Evolutionary conservation across 208 protist species (phyloP).

Genomic region (Porcisia hertigi): DNA sequence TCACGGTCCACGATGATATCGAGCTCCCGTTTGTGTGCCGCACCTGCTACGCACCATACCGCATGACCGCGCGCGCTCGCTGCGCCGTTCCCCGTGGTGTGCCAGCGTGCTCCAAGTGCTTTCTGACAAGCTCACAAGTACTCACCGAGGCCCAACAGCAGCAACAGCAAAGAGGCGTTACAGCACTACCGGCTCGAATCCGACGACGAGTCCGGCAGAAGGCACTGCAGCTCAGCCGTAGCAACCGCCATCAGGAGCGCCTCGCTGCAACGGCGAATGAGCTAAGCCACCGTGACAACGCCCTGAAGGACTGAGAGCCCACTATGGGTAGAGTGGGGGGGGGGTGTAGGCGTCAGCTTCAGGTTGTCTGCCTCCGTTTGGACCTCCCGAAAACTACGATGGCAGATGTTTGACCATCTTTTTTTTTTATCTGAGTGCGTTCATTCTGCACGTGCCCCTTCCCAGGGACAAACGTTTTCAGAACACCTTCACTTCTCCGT

Average conservation of each 20-base stretch:
- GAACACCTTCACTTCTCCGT: too few relatives aligned
- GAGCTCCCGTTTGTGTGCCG: slow-evolving; percentile 78
- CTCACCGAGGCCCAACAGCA: slow-evolving; percentile 23
- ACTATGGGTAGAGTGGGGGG: too few relatives aligned
- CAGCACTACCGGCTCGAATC: slow-evolving; percentile 7
- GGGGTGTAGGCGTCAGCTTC: too few relatives aligned
- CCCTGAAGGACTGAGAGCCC: slow-evolving; percentile 42
- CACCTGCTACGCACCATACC: slow-evolving; percentile 64
- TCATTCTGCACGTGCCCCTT: too few relatives aligned
- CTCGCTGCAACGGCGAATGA: slow-evolving; percentile 38
- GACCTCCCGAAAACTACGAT: too few relatives aligned
- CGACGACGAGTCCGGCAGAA: slow-evolving; percentile 18
- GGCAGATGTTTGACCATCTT: too few relatives aligned
- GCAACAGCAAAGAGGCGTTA: neutral
- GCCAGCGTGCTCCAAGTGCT: slow-evolving; percentile 78
- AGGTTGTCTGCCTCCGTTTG: too few relatives aligned
- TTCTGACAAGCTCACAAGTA: slow-evolving; percentile 34
- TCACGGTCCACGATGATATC: slow-evolving; percentile 64
- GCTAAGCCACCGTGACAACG: slow-evolving; percentile 37
- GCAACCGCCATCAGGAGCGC: slow-evolving; percentile 32
- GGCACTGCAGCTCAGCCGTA: slow-evolving; percentile 24
- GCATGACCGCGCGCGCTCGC: slow-evolving; percentile 64
- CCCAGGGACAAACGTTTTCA: too few relatives aligned
- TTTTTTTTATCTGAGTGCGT: too few relatives aligned
- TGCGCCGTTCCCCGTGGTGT: slow-evolving; percentile 46